A percentile compares a stretch with the other conserved stretches of the same genome.
phyloP scores from a whole-genome alignment of 495 filamentous ascomycete genomes.

The Chaetomidium leptoderma region DNA sequence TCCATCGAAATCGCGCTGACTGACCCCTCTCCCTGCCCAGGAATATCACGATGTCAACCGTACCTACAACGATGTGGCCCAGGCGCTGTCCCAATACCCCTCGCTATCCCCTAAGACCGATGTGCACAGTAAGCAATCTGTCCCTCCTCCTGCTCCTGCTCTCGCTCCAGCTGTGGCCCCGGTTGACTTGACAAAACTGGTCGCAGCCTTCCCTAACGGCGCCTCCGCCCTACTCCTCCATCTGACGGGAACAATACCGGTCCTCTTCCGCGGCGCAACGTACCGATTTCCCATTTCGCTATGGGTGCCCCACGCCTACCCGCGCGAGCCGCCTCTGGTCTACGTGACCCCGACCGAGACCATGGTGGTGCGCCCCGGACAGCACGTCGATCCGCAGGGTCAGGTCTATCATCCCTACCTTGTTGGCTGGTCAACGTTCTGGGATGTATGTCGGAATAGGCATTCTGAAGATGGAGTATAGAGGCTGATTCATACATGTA shows the following conservation, averaged over 20 bases:
- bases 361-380: slow-evolving; percentile 86
- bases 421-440: slow-evolving; percentile 79
- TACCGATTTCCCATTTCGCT: slow-evolving; percentile 89
- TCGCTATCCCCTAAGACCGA: slow-evolving; percentile 87
- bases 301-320: slow-evolving; percentile 96
- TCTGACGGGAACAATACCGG: slow-evolving; percentile 80
- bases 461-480: neutral
- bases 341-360: slow-evolving; percentile 85
- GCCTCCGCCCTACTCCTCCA: slow-evolving; percentile 81
- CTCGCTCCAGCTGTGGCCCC: too few relatives aligned
- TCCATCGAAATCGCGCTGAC: neutral
- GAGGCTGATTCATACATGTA: slow-evolving; percentile 38
- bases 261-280: slow-evolving; percentile 77
- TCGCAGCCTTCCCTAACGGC: slow-evolving; percentile 81
- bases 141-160: neutral
- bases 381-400: slow-evolving; percentile 93
- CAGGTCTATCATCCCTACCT: slow-evolving; percentile 94
- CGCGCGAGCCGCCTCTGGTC: slow-evolving; percentile 73
- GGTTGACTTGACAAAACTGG: neutral
- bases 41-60: slow-evolving; percentile 91
- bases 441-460: slow-evolving; percentile 67
- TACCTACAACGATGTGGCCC: slow-evolving; percentile 86
- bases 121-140: slow-evolving; percentile 74
- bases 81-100: slow-evolving; percentile 74
- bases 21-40: slow-evolving; percentile 43